Base-by-base conservation (phyloP, 2,329 filamentous ascomycete genomes). In the Fulvia fulva region DNA sequence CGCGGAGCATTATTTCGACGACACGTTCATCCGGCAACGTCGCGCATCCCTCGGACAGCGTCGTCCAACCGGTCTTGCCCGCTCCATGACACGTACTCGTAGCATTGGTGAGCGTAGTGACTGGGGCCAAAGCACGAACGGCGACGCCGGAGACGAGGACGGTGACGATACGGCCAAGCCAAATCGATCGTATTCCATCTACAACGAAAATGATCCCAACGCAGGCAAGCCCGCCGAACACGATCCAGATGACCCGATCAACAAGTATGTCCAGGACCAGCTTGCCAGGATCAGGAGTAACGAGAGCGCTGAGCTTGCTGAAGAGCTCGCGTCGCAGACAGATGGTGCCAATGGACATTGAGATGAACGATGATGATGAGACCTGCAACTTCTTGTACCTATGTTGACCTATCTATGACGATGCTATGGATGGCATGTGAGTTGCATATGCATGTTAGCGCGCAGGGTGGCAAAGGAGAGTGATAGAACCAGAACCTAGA, bases 1-100 rank as follows among this genome's bases (percentile, higher is more conserved):
- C 43, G 93, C 95, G 76, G 83, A 88, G 7, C 92, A 97, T 73
- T 97, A 97, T 80, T 97, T 97, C 71, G 93, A 97, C 69, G 93
- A 97, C 70, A 85, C 91, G 59, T 88, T 96, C 74, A 81, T 82
- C 54, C 83, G 87, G 37, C 77, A 82, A 62, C 68, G 79, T 63
- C 69, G 71, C 55, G 63, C 63, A 9, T 72, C 70, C 3, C 63
- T 72, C 14, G 72, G 74, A 66, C 87, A 90, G 37, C 86, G 56
- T 91, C 89, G 4, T 93, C 91, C 4, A 92, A 90, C 62, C 50
- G 85, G 65, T 43, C 60, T 67, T 23, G 66, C 65, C 19, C 69
- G 70, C 37, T 67, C 64, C 30, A 37, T 70, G 43, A 71, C 69
- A 12, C 66, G 68, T 55, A 68, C 58, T 45, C 86, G 93, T 43